Conservation (phyloP, 23 red algal species). For the Gracilaria vermiculophylla region DNA sequence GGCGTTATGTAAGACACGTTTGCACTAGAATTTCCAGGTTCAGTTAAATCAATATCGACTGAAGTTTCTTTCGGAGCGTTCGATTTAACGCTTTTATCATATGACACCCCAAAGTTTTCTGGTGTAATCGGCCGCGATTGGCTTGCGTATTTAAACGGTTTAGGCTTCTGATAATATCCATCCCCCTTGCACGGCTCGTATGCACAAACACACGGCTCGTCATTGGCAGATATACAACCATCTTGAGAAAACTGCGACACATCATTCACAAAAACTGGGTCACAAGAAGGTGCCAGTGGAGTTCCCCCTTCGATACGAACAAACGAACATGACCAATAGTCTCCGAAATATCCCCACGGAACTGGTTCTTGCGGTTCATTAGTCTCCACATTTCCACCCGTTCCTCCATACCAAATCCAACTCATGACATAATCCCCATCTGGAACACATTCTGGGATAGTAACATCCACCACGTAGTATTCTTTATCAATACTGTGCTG, state of each 20-base stretch:
- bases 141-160: slow-evolving; percentile 26
- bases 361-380: slow-evolving; percentile 17
- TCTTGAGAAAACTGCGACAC: slow-evolving; percentile 24
- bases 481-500: slow-evolving; percentile 11
- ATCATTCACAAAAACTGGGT: slow-evolving; percentile 55
- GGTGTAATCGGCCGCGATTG: slow-evolving; percentile 24
- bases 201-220: slow-evolving; percentile 38
- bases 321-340: slow-evolving; percentile 57
- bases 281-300: background rate
- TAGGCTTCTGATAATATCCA: slow-evolving; percentile 16
- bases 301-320: slow-evolving; percentile 40
- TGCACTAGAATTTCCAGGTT: no score
- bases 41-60: no score
- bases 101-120: no score
- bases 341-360: slow-evolving; percentile 44
- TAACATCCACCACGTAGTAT: slow-evolving; percentile 40
- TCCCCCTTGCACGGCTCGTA: slow-evolving; percentile 41
- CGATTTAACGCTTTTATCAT: no score
- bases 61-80: no score
- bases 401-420: slow-evolving; percentile 58
- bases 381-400: background rate
- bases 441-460: slow-evolving; percentile 38
- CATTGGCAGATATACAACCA: slow-evolving; percentile 57
- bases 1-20: no score
- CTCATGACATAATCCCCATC: slow-evolving; percentile 59